Conservation (phyloP, 805 yeast genomes). For the Candida loeiensis region DNA sequence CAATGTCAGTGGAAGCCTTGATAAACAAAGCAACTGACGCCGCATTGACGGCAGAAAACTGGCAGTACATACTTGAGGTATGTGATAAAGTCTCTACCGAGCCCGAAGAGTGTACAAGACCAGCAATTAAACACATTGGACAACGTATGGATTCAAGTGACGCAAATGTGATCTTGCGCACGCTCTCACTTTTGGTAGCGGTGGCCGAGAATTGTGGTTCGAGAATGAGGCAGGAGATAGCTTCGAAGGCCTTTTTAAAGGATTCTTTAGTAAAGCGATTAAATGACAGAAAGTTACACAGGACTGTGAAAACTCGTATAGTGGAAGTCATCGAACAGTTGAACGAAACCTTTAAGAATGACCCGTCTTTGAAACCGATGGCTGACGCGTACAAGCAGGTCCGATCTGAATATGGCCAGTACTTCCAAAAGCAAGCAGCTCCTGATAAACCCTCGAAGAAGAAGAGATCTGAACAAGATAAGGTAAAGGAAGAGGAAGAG, state of each 20-base stretch:
- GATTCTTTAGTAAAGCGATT: constrained; percentile 40
- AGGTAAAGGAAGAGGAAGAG: constrained; percentile 70
- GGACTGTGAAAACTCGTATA: constrained; percentile 60
- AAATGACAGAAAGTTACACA: constrained; percentile 57
- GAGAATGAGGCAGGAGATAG: constrained; percentile 42
- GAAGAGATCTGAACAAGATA: constrained; percentile 43
- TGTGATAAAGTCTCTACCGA: constrained; percentile 35
- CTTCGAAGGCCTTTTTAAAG: constrained; percentile 33
- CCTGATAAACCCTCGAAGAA: constrained; percentile 62
- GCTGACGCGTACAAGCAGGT: constrained; percentile 55
- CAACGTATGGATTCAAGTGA: constrained; percentile 28
- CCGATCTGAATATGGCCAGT: constrained; percentile 34
- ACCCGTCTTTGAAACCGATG: constrained; percentile 75
- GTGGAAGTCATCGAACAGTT: constrained; percentile 69
- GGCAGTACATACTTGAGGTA: constrained; percentile 43
- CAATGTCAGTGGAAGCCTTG: constrained; percentile 9
- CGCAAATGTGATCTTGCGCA: constrained; percentile 39
- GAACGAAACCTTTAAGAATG: constrained; percentile 58
- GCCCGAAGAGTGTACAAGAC: constrained; percentile 36
- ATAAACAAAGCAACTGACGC: constrained; percentile 39
- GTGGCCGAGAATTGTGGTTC: constrained; percentile 46
- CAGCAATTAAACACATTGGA: constrained; percentile 26
- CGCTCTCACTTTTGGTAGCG: constrained; percentile 35
- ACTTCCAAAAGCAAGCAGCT: constrained; percentile 17
- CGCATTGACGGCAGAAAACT: constrained; percentile 39